Evolutionary conservation across 2,329 filamentous ascomycete species (phyloP).

Genomic region (Cadophora sp.): DNA sequence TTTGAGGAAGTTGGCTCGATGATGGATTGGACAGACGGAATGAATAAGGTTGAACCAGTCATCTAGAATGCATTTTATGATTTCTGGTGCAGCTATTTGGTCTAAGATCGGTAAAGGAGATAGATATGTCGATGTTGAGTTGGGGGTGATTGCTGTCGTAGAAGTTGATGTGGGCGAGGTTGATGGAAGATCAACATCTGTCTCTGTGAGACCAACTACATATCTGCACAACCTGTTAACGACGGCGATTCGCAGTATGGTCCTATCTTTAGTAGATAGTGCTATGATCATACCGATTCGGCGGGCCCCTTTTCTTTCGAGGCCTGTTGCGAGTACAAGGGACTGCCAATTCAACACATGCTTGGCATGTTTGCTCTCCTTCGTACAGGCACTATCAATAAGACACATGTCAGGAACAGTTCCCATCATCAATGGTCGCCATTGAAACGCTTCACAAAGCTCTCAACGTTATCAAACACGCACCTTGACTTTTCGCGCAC

Average conservation of each 20-base stretch:
- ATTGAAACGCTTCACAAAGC: no score
- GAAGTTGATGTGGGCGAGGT: background rate
- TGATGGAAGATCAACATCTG: background rate
- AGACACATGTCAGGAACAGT: background rate
- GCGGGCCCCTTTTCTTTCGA: conserved; percentile 41
- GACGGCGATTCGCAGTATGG: background rate
- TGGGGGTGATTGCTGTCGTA: background rate
- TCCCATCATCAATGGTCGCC: no score
- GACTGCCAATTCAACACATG: conserved; percentile 40
- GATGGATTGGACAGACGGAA: conserved; percentile 46
- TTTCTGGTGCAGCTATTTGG: conserved; percentile 24
- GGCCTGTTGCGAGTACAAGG: conserved; percentile 43
- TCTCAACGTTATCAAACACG: background rate
- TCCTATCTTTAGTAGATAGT: no score
- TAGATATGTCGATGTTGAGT: background rate
- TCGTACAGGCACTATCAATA: conserved; percentile 18
- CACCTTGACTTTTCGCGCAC: conserved; percentile 43
- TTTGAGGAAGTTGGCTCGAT: conserved; percentile 37
- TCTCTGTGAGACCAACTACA: background rate
- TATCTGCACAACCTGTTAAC: background rate
- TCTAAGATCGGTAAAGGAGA: background rate
- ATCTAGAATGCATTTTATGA: conserved; percentile 39
- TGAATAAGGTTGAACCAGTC: conserved; percentile 50
- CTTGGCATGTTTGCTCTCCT: conserved; percentile 21
- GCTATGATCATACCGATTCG: conserved; percentile 34